phyloP scores from a whole-genome alignment of 768 basidiomycete species.

The Pulveroboletus sp. region DNA sequence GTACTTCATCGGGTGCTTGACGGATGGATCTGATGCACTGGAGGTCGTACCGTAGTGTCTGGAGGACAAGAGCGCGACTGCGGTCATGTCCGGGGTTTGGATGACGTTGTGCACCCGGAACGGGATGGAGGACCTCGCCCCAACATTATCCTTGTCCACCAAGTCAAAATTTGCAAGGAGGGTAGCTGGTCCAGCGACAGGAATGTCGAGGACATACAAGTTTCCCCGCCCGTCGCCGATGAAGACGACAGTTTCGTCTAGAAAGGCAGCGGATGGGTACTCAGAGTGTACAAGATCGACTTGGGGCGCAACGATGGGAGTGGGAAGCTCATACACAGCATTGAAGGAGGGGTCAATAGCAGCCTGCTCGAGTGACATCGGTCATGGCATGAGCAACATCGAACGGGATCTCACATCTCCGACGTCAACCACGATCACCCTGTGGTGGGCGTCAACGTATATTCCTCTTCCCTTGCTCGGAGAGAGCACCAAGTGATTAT shows the following conservation, averaged over 20 bases:
- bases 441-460: constrained; percentile 65
- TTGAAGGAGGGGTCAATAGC: constrained; percentile 48
- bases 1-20: constrained; percentile 24
- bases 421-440: constrained; percentile 57
- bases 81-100: constrained; percentile 34
- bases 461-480: constrained; percentile 44
- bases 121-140: constrained; percentile 31
- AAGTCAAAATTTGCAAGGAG: constrained; percentile 55
- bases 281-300: constrained; percentile 49
- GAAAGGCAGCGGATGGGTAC: constrained; percentile 69
- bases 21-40: constrained; percentile 15
- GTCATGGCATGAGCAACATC: constrained; percentile 7
- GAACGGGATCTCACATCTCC: constrained; percentile 46
- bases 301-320: constrained; percentile 41
- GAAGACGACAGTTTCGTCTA: constrained; percentile 46
- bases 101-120: constrained; percentile 40
- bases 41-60: constrained; percentile 39
- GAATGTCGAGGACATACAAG: constrained; percentile 55
- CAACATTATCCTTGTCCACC: constrained; percentile 13
- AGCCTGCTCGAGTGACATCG: constrained; percentile 43
- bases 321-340: constrained; percentile 58
- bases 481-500: constrained; percentile 70
- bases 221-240: constrained; percentile 70
- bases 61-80: constrained; percentile 56
- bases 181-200: constrained; percentile 36